Evolutionary conservation across 2,329 filamentous ascomycete genomes (phyloP).

Genomic region (Aschersonia sp.): DNA sequence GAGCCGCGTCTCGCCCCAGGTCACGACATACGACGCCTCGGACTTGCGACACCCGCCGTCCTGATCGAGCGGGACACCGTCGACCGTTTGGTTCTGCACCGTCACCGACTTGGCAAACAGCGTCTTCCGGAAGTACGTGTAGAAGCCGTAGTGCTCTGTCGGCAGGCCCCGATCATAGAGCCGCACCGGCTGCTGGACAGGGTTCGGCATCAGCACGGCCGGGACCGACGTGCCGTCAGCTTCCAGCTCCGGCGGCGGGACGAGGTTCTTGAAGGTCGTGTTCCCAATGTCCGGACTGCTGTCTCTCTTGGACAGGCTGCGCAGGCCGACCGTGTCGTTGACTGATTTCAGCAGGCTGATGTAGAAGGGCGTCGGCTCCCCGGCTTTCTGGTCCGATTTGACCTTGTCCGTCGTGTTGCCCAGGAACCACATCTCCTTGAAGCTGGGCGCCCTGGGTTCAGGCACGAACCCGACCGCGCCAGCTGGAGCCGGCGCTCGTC

Average conservation of each 20-base stretch:
- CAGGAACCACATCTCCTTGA: constrained; percentile 63
- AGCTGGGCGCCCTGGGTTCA: constrained; percentile 40
- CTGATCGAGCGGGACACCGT: constrained; percentile 31
- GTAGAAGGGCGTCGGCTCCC: constrained; percentile 80
- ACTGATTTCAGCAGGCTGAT: constrained; percentile 51
- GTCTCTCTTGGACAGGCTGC: constrained; percentile 11
- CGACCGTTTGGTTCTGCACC: constrained; percentile 27
- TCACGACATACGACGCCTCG: constrained; percentile 41
- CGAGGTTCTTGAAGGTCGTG: constrained; percentile 21
- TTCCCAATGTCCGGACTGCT: constrained; percentile 8
- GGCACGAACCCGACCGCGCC: constrained; percentile 25
- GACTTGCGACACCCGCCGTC: constrained; percentile 38
- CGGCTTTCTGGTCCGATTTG: constrained; percentile 51
- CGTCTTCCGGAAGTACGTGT: constrained; percentile 77
- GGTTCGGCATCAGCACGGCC: constrained; percentile 56
- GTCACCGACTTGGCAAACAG: constrained; percentile 59
- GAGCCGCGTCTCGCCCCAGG: constrained; percentile 45
- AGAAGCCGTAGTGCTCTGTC: constrained; percentile 87
- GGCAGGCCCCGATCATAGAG: constrained; percentile 70
- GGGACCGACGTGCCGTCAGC: constrained; percentile 58
- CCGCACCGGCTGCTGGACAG: constrained; percentile 62
- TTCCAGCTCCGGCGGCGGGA: constrained; percentile 49
- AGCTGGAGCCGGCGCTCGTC: constrained; percentile 5
- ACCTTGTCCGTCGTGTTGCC: constrained; percentile 75
- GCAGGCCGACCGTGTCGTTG: constrained; percentile 16